Conservation (phyloP, 2,329 filamentous ascomycete species). For the Clonostachys solani region DNA sequence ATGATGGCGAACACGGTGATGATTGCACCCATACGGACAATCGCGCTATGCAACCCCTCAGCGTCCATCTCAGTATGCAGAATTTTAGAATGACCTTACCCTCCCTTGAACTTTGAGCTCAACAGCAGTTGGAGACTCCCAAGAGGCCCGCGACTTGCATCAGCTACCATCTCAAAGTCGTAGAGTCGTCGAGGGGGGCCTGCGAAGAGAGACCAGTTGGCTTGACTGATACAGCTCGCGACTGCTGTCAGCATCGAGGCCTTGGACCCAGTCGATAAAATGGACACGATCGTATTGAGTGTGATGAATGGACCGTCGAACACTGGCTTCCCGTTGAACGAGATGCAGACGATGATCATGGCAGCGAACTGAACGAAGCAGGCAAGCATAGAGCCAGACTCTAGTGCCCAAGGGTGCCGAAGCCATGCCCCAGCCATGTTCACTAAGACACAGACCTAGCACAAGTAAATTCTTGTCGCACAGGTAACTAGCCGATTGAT, state of each 20-base stretch:
- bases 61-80: too few species aligned
- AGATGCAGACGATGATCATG: not conserved
- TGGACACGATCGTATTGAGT: conserved; percentile 10
- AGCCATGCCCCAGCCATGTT: too few species aligned
- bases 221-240: conserved; percentile 9
- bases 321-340: conserved; percentile 4
- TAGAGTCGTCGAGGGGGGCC: conserved; percentile 3
- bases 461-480: too few species aligned
- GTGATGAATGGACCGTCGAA: conserved; percentile 8
- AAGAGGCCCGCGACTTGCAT: conserved; percentile 8
- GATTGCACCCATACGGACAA: not conserved
- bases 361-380: too few species aligned
- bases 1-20: not conserved
- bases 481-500: too few species aligned
- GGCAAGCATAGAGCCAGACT: too few species aligned
- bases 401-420: too few species aligned
- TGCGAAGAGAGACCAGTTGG: conserved; percentile 12
- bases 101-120: not conserved
- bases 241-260: conserved; percentile 3
- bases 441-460: too few species aligned
- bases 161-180: conserved; percentile 10
- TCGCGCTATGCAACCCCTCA: not conserved
- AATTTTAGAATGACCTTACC: too few species aligned
- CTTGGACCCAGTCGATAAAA: conserved; percentile 7
- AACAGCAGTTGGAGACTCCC: not conserved